Evolutionary conservation across 208 protist genomes (phyloP), one percentile per base, ranked within the genome.

Genomic region (Leishmania lainsoni): DNA sequence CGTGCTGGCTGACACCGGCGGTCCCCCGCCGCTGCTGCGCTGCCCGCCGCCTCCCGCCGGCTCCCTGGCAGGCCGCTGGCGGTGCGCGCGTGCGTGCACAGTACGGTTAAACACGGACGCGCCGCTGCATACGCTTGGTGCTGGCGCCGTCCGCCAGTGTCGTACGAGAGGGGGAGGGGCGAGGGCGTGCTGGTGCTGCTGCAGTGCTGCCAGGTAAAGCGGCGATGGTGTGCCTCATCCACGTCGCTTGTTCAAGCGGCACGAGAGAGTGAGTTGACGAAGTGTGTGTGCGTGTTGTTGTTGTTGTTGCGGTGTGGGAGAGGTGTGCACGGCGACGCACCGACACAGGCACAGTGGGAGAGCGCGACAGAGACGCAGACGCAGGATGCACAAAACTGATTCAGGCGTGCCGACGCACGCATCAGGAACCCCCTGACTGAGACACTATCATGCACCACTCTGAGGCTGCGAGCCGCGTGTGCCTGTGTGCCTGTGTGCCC

Each of bases 41-140:
- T 14, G 69, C 42, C 10, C 69, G 42, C 32, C 22, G 6, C 35
- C n/a, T n/a, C n/a, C n/a, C n/a, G n/a, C n/a, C n/a, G n/a, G n/a
- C 35, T 39, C 35, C 35, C 35, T 39, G 35, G 35, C 35, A 39
- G 35, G 35, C 12, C 32, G 32, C 35, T 73, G 69, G 26, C 22
- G 32, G n/a, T 10, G 29, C 17, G 65, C 77, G 35, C 35, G 35
- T 39, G 35, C 35, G 35, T 68, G 42, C 29, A 65, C 76, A 80
- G 76, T 80, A 72, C 76, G 76, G 73, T 80, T 80, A 80, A 80
- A 80, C 77, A 80, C 77, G 77, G 77, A 80, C 77, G 77, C 77
- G 77, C 77, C 66, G 63, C 52, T 68, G 77, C 77, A 56, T 80
- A 80, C 35, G 35, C 35, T 80, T 58, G 63, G 77, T 80, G 77